Base-by-base conservation (phyloP, 2,329 filamentous ascomycete species). In the Blastomyces percursus region DNA sequence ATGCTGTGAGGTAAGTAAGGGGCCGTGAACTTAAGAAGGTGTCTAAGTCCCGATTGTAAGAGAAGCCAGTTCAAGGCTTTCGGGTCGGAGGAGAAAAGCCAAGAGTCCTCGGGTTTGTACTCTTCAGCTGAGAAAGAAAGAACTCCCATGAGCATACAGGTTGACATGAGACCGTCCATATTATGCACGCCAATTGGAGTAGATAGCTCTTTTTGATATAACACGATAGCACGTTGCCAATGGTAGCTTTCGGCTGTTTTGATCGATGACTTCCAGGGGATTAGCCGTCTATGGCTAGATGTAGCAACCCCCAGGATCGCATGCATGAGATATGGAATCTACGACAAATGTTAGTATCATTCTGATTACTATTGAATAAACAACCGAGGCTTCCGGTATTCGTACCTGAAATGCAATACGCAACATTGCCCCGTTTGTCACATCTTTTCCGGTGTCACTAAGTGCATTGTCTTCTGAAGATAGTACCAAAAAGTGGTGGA, bases 321-420 rank as follows among this genome's bases (percentile, higher is more conserved):
- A 64, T 77, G 74, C 74, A 76, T 73, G 38, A 76, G 69, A 56
- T 73, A 73, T 1, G 74, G 73, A 11, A 71, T 71, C 71, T 75
- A 51, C 5, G 32, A 6, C 11, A 61, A 32, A 48, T 30, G 40
- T 59, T 59, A 48, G 27, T 12, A 8, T 6, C 54, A 35, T 42
- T 24, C 12, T n/a, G 11, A 35, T 4, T 40, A 16, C 27, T 51
- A 5, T 51, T 24, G 11, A 27, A 30, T 2, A 51, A 12, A 16
- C 1, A 14, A 12, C 6, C 11, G 3, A 51, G 24, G 4, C 9
- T 60, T 11, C 24, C 44, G 27, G 48, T 21, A 30, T n/a, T 24
- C 54, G 27, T 60, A 74, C 73, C 59, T 71, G 62, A 46, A 75
- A 71, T 11, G 72, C 72, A n/a, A 74, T 63, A 55, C 66, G 63